Evolutionary conservation across 2,329 filamentous ascomycete genomes (phyloP).

Genomic region (Nigrospora osmanthi): DNA sequence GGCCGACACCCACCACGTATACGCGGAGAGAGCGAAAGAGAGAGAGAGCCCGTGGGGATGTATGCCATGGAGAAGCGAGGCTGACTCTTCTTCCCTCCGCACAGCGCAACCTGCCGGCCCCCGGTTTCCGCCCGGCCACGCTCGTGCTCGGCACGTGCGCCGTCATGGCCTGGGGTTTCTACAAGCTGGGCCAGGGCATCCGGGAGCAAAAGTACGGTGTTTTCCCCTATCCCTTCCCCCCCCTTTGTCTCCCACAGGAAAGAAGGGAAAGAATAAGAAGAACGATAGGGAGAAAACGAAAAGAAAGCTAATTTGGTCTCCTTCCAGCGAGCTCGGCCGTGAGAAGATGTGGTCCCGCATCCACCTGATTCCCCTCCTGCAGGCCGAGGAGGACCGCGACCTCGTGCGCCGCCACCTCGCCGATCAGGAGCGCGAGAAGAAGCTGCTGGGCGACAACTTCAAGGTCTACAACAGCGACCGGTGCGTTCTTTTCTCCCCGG

Average conservation of each 20-base stretch:
- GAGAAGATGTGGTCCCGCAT: constrained; percentile 99
- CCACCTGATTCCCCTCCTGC: constrained; percentile 84
- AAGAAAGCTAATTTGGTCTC: not conserved
- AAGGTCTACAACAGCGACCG: constrained; percentile 84
- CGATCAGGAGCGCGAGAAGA: constrained; percentile 83
- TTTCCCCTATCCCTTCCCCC: not conserved
- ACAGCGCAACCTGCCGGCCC: constrained; percentile 84
- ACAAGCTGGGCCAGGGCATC: constrained; percentile 72
- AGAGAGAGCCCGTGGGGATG: not conserved
- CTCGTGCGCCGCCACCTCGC: constrained; percentile 81
- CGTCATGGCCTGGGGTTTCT: constrained; percentile 88
- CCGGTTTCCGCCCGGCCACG: constrained; percentile 77
- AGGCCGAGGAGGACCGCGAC: constrained; percentile 95
- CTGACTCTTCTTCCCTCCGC: constrained; percentile 9
- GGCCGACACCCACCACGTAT: too few species aligned
- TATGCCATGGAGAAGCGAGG: not conserved
- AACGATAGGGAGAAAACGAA: not conserved
- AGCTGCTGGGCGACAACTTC: constrained; percentile 74
- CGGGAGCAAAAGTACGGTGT: constrained; percentile 81
- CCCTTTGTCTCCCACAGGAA: not conserved
- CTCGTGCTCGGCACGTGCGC: constrained; percentile 70
- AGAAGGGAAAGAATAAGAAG: not conserved
- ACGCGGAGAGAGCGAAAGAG: too few species aligned
- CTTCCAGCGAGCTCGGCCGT: constrained; percentile 73
- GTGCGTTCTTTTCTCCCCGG: constrained; percentile 46